Evolutionary conservation across 768 basidiomycete species (phyloP), one percentile per base, ranked within the genome.

Genomic region (Coprinopsis marcescibilis): DNA sequence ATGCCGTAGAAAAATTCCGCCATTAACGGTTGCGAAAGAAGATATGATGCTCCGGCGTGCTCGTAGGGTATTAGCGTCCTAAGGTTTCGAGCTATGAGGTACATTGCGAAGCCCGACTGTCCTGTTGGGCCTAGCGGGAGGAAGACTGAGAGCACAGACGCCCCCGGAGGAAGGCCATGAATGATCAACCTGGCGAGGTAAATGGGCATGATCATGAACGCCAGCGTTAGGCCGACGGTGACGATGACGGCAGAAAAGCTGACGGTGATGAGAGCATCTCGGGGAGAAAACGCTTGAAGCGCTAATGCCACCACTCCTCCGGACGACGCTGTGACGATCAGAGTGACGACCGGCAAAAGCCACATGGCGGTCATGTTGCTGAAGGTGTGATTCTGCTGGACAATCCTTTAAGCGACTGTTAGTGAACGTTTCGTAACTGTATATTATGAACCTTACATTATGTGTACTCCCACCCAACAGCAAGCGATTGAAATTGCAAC

Each of bases 291-390:
- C 8, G 63, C 48, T 8, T 68, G 52, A 3, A 90, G 59, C 3
- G 78, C 67, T 2, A 61, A 55, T 0, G 79, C 77, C 19, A 89
- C 60, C 33, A 81, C 61, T 1, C 74, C 82, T 1, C 87, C 87
- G 0, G 79, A 69, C 1, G 88, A 82, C 1, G 84, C 72, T 1
- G 76, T 78, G 57, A 90, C 88, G 35, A 85, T 75, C 13, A 83
- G 71, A 0, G 87, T 78, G 2, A 90, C 82, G 10, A 87, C 76
- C 0, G 89, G 89, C 24, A 90, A 78, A 6, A 89, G 67, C 86
- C 87, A 89, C 17, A 71, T 60, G 19, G 81, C 64, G 0, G 79
- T 79, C 73, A 88, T 75, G 1, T 65, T 57, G 34, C 73, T 65
- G 4, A 81, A 55, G 0, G 77, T 62, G 56, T 88, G 81, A 4